A percentile compares a stretch with the other conserved stretches of the same genome.
Evolutionary conservation across 1,284 basidiomycete species (phyloP).

Genomic region (Trichosporon ovoides): DNA sequence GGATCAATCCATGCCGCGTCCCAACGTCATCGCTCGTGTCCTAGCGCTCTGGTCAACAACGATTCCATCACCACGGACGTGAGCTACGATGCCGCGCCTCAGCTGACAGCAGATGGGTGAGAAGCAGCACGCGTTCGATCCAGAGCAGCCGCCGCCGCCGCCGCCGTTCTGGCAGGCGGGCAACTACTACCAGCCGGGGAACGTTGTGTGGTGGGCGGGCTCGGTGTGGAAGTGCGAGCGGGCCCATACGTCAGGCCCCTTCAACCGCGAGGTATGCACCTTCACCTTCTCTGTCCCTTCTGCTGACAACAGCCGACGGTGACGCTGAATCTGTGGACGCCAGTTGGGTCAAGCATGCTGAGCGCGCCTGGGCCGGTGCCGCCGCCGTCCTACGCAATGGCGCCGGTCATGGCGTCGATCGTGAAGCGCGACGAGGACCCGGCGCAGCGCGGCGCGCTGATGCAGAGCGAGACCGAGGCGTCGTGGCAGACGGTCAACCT

Average conservation of each 20-base stretch:
- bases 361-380: slow-evolving; percentile 4
- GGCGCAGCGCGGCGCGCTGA: neutral
- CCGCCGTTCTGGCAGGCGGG: neutral
- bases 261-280: slow-evolving; percentile 11
- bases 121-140: neutral
- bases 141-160: neutral
- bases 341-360: slow-evolving; percentile 17
- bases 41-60: neutral
- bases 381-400: neutral
- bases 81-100: too few relatives aligned
- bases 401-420: neutral
- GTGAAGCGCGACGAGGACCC: slow-evolving; percentile 1
- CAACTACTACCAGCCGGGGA: slow-evolving; percentile 25
- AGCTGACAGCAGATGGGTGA: neutral
- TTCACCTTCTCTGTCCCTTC: neutral
- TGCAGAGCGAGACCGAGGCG: neutral
- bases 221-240: slow-evolving; percentile 38
- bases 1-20: too few relatives aligned
- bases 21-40: too few relatives aligned
- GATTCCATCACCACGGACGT: neutral
- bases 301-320: slow-evolving; percentile 26
- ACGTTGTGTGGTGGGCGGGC: slow-evolving; percentile 34
- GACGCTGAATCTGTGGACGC: slow-evolving; percentile 39
- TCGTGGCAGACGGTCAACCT: slow-evolving; percentile 15
- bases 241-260: slow-evolving; percentile 28